Base-by-base conservation (phyloP, 331 rosid genomes). In the Quercus phellos region DNA sequence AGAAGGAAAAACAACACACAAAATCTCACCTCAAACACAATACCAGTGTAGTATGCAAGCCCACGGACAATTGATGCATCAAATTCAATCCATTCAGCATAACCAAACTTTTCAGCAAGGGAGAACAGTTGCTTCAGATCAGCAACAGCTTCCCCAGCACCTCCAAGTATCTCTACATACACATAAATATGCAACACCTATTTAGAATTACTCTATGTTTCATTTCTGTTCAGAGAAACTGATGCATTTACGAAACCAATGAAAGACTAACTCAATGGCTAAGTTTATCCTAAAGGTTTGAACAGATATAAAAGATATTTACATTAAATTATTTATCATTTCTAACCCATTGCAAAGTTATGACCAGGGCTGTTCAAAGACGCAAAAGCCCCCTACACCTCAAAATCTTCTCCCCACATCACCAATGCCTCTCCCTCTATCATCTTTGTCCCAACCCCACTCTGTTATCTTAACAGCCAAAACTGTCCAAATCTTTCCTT, bases 31-130 rank as follows among this genome's bases (percentile, higher is more conserved):
- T 92, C 98, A 18, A 94, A 92, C 70, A 94, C 98, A 78, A 94
- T 84, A 63, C 98, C 98, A 17, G 99, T 94, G 87, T 94, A 94
- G 85, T 92, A 94, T 51, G 97, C 98, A 82, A 94, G 97, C 81
- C 99, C 99, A 70, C 99, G 98, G 70, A 92, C 98, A 88, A 94
- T 83, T 71, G 99, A 92, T 3, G 93, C 98, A 66, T 94, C 99
- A 84, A 94, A 91, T 32, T 94, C 98, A 85, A 94, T 88, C 99
- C 98, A 94, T 56, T 92, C 91, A 27, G 93, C 82, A 88, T 90
- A 94, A 76, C 99, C 98, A 87, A 88, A 88, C 85, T 90, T 94
- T 34, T 91, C 99, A 26, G 98, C 99, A 79, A 90, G 93, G 69
- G 87, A 89, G 83, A 94, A 94, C 63, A 94, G 88, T 84, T 84